Evolutionary conservation across 345 rosid species (phyloP).

Genomic region (Syzygium aromaticum): DNA sequence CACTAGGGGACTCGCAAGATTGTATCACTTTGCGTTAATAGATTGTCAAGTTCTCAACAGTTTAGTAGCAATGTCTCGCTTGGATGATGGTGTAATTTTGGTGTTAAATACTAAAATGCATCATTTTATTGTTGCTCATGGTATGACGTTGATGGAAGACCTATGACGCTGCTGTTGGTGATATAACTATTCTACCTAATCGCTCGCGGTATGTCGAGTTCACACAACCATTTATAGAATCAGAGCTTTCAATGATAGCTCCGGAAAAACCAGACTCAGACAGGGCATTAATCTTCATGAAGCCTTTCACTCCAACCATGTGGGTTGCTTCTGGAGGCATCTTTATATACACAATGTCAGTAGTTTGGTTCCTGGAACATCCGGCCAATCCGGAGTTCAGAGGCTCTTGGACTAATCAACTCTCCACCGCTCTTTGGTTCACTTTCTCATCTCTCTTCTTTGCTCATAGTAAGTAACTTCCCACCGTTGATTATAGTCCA

Average conservation of each 20-base stretch:
- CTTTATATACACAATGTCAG: conserved; percentile 29
- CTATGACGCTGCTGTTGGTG: conserved; percentile 36
- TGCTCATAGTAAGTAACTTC: conserved; percentile 38
- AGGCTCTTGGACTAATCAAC: conserved; percentile 27
- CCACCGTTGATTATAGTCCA: background rate
- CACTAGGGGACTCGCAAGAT: background rate
- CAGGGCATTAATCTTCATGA: conserved; percentile 34
- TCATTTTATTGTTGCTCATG: background rate
- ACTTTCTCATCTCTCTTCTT: conserved; percentile 40
- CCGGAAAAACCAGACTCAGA: conserved; percentile 5
- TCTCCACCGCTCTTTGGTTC: conserved; percentile 32
- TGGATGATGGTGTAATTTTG: no score
- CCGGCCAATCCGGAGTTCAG: conserved; percentile 24
- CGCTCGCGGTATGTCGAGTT: conserved; percentile 28
- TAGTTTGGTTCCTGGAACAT: conserved; percentile 44
- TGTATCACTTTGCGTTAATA: background rate
- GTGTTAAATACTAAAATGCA: background rate
- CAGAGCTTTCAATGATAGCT: conserved; percentile 44
- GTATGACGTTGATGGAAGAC: conserved; percentile 14
- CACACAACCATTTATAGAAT: conserved; percentile 37
- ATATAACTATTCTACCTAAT: conserved; percentile 29
- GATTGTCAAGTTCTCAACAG: background rate
- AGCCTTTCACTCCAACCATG: conserved; percentile 40
- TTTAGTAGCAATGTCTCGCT: background rate
- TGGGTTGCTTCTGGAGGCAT: conserved; percentile 34